phyloP scores from a whole-genome alignment of 2,329 filamentous ascomycete genomes.

The Akanthomyces lecanii region DNA sequence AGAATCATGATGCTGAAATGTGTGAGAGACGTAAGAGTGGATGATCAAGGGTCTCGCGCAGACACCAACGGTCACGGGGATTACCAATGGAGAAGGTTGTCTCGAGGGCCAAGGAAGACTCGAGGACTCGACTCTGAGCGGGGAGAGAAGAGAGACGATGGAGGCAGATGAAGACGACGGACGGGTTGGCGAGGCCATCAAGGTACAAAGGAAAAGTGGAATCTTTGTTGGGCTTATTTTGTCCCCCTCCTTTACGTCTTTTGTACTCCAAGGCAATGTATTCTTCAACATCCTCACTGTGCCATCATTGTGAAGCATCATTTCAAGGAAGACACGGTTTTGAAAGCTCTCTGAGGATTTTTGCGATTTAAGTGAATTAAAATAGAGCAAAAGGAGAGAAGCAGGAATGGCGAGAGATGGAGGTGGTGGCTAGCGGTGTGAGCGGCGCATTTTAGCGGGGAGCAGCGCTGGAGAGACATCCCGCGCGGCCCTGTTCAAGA shows the following conservation, averaged over 20 bases:
- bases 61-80: constrained; percentile 7
- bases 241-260: not conserved
- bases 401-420: not conserved
- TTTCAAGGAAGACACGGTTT: not conserved
- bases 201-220: not conserved
- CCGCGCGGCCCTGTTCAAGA: too few relatives aligned
- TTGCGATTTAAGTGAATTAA: not conserved
- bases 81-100: not conserved
- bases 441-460: not conserved
- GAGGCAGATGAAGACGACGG: not conserved
- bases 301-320: not conserved
- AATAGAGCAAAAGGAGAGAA: not conserved
- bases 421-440: not conserved
- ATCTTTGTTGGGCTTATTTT: not conserved
- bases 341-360: not conserved
- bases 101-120: too few relatives aligned
- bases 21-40: not conserved
- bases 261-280: not conserved
- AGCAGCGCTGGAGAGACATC: not conserved
- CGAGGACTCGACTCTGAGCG: not conserved
- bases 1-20: not conserved
- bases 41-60: not conserved
- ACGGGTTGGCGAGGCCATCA: not conserved
- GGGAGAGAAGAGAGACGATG: not conserved
- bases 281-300: not conserved